Percentiles rank a stretch among this genome's conserved stretches.
phyloP scores from a whole-genome alignment of 2,329 filamentous ascomycete genomes.

The Nakataea oryzae region DNA sequence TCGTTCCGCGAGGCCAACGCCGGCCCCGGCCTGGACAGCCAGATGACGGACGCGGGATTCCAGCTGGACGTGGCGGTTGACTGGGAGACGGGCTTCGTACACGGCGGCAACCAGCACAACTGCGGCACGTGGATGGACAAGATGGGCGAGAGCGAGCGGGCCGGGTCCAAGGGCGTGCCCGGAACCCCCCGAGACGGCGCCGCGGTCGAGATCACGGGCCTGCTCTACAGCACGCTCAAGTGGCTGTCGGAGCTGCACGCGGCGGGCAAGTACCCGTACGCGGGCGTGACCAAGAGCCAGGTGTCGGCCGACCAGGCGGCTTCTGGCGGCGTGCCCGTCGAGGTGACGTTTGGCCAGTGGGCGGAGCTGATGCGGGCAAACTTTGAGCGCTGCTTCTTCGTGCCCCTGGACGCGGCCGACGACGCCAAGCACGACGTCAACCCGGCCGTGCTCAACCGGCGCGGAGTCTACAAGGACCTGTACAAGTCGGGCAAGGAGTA shows the following conservation, averaged over 20 bases:
- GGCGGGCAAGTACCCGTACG: constrained; percentile 60
- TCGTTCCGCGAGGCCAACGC: constrained; percentile 93
- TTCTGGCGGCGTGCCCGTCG: constrained; percentile 30
- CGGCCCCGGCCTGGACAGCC: constrained; percentile 74
- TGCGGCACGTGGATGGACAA: constrained; percentile 99
- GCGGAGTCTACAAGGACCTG: constrained; percentile 96
- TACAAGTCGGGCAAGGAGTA: constrained; percentile 92
- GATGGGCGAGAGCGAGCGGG: constrained; percentile 95
- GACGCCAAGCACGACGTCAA: constrained; percentile 76
- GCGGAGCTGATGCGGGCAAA: constrained; percentile 67
- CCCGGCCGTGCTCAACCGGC: constrained; percentile 67
- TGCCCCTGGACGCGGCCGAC: constrained; percentile 60
- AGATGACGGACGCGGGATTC: constrained; percentile 91
- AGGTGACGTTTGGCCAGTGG: constrained; percentile 69
- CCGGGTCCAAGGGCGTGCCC: constrained; percentile 84
- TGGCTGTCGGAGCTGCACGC: constrained; percentile 66
- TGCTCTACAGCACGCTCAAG: constrained; percentile 77
- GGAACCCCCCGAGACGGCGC: constrained; percentile 96
- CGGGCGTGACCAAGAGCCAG: constrained; percentile 52
- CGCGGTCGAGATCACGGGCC: constrained; percentile 87
- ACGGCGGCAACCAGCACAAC: constrained; percentile 87
- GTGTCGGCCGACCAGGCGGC: constrained; percentile 11
- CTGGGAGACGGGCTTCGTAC: constrained; percentile 83
- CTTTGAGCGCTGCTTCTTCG: constrained; percentile 88
- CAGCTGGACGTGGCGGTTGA: constrained; percentile 85